Conservation (phyloP, 257 asterid genomes). For the Lantana camara region DNA sequence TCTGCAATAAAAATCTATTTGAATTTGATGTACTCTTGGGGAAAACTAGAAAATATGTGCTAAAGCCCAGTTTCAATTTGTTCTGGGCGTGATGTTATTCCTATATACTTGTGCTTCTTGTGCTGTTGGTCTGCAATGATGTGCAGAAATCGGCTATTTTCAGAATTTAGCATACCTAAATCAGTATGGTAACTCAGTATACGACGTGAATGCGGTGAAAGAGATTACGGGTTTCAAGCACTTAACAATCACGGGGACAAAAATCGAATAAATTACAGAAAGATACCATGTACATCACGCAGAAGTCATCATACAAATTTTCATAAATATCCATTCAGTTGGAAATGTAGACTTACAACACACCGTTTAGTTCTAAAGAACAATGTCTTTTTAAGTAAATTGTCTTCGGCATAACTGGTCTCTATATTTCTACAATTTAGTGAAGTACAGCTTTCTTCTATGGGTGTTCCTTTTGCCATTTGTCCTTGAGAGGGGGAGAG, state of each 20-base stretch:
- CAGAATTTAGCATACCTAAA: background rate
- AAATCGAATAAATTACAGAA: background rate
- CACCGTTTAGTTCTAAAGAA: constrained; percentile 2
- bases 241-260: background rate
- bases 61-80: constrained; percentile 1
- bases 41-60: background rate
- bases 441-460: constrained; percentile 32
- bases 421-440: constrained; percentile 33
- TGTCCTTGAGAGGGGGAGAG: background rate
- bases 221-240: background rate
- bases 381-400: background rate
- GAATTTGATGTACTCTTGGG: constrained; percentile 7
- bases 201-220: too few species aligned
- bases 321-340: background rate
- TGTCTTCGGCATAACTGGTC: constrained; percentile 12
- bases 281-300: background rate
- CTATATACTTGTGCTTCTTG: background rate
- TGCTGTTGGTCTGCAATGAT: background rate
- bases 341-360: background rate
- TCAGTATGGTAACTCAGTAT: background rate
- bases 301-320: background rate
- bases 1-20: constrained; percentile 14
- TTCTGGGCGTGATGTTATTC: background rate
- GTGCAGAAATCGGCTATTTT: background rate
- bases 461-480: constrained; percentile 4